These are phyloP conservation scores for Leptographium wingfieldii DNA, from an alignment of 2,329 filamentous ascomycete genomes.

Conservation along the genomic window DNA sequence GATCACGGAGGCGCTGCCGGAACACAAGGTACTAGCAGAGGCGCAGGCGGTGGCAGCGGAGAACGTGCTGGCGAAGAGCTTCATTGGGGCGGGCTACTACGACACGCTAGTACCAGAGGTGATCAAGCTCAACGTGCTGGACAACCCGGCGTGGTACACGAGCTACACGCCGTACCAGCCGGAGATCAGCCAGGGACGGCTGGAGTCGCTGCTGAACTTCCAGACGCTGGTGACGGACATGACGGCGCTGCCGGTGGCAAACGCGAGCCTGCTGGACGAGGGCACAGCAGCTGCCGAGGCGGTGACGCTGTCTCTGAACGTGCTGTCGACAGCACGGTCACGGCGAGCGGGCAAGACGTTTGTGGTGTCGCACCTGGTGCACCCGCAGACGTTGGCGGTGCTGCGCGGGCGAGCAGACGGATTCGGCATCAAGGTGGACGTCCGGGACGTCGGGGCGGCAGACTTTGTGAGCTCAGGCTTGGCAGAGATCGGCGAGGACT, in stretches of 20 bases:
- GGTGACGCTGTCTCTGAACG: slow-evolving; percentile 83
- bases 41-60: slow-evolving; percentile 21
- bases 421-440: slow-evolving; percentile 72
- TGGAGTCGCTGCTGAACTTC: slow-evolving; percentile 90
- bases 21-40: slow-evolving; percentile 43
- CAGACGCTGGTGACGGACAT: slow-evolving; percentile 87
- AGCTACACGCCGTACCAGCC: slow-evolving; percentile 97
- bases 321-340: slow-evolving; percentile 55
- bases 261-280: slow-evolving; percentile 85
- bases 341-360: slow-evolving; percentile 69
- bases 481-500: slow-evolving; percentile 61
- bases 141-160: slow-evolving; percentile 94
- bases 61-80: slow-evolving; percentile 41
- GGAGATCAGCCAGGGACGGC: slow-evolving; percentile 87
- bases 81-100: slow-evolving; percentile 83
- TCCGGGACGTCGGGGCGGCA: slow-evolving; percentile 57
- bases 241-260: slow-evolving; percentile 75
- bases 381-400: slow-evolving; percentile 77
- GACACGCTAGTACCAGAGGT: slow-evolving; percentile 76
- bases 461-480: slow-evolving; percentile 46
- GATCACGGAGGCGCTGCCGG: slow-evolving; percentile 34
- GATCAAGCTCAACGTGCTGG: slow-evolving; percentile 83
- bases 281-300: slow-evolving; percentile 87
- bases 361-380: slow-evolving; percentile 69
- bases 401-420: slow-evolving; percentile 76